Conservation (phyloP, 345 rosid genomes). For the Brassica rapa region DNA sequence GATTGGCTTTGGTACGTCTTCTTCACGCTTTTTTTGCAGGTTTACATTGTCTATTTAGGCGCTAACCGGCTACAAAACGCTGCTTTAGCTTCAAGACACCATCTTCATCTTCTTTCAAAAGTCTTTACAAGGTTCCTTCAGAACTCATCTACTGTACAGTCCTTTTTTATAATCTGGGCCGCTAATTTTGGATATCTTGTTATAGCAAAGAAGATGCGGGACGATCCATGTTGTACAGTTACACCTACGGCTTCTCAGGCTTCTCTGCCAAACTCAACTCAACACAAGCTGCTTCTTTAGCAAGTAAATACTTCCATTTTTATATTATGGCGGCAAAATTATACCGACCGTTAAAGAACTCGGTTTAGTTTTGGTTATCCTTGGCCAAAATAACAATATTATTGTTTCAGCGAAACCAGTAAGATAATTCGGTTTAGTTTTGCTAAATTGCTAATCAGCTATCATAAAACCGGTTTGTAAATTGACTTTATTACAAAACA, state of each 20-base stretch:
- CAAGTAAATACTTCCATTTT: slow-evolving; percentile 43
- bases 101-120: slow-evolving; percentile 55
- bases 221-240: slow-evolving; percentile 58
- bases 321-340: slow-evolving; percentile 25
- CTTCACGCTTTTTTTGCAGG: slow-evolving; percentile 40
- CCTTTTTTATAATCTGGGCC: not conserved
- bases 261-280: slow-evolving; percentile 56
- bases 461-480: not conserved
- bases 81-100: slow-evolving; percentile 46
- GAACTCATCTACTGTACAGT: not conserved
- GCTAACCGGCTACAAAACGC: slow-evolving; percentile 41
- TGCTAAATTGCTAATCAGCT: not conserved
- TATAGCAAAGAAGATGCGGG: slow-evolving; percentile 60
- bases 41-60: slow-evolving; percentile 71
- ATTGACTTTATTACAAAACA: not conserved
- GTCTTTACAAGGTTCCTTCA: slow-evolving; percentile 53
- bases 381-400: not conserved
- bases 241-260: slow-evolving; percentile 67
- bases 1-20: slow-evolving; percentile 1
- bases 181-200: not conserved
- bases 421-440: not conserved
- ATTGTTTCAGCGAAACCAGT: not conserved
- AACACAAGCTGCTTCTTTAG: slow-evolving; percentile 55
- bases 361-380: not conserved
- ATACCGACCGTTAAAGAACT: not conserved